Evolutionary conservation across 352 stramenopile species (phyloP).

Genomic region (Thalassiosira hispida): DNA sequence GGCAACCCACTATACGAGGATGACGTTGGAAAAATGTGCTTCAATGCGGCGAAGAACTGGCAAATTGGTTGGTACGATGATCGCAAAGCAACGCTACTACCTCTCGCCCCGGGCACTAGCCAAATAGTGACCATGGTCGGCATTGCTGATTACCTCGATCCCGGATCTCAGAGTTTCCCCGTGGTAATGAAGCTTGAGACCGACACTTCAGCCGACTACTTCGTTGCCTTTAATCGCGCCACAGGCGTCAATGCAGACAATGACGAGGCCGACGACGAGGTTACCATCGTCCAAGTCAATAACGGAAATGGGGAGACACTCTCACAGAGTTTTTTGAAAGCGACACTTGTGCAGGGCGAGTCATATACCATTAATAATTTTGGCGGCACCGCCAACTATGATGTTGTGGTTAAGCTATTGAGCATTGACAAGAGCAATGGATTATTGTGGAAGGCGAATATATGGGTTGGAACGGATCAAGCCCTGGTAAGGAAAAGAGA

Average conservation of each 20-base stretch:
- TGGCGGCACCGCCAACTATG: background rate
- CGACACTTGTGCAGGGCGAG: background rate
- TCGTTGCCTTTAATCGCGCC: constrained; percentile 61
- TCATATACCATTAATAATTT: background rate
- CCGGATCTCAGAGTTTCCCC: no score
- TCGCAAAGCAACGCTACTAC: constrained; percentile 6
- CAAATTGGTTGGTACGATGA: constrained; percentile 38
- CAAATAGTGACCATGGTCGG: constrained; percentile 7
- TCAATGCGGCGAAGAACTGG: constrained; percentile 46
- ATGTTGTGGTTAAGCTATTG: background rate
- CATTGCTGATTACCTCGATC: constrained; percentile 27
- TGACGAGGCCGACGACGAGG: constrained; percentile 19
- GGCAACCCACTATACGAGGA: constrained; percentile 35
- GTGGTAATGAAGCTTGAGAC: constrained; percentile 53
- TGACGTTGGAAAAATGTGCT: constrained; percentile 37
- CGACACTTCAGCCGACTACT: constrained; percentile 29
- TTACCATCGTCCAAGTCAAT: constrained; percentile 6
- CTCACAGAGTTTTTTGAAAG: constrained; percentile 13
- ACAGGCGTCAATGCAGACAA: constrained; percentile 51
- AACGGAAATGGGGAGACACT: background rate
- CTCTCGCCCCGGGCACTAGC: background rate
- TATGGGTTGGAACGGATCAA: no score
- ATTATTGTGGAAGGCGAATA: no score
- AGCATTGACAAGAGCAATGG: background rate
- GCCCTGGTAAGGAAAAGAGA: no score